Evolutionary conservation across 805 yeast genomes (phyloP), one percentile per base, ranked within the genome.

Genomic region (Kuraishia floccosa): DNA sequence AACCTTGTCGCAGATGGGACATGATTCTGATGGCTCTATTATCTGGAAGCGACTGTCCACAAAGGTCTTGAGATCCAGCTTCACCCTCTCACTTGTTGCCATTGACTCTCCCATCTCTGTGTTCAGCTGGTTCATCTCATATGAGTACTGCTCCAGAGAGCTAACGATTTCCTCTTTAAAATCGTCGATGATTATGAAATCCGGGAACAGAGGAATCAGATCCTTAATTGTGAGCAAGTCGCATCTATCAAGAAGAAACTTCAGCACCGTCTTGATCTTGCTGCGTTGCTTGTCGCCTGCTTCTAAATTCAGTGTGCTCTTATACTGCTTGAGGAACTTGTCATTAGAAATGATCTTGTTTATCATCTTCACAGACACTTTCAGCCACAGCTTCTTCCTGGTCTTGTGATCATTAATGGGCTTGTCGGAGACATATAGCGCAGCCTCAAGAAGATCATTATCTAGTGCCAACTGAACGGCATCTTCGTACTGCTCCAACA

Each of bases 11-110:
- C 97, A 89, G 3, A 73, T 40, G 26, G 67, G 58, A 56, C 98
- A 91, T 1, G 89, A 69, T 39, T 78, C 91, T 2, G 91, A 93
- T 0, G 95, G 86, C 43, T 81, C 80, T 13, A 89, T 66, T 0
- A 78, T 63, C 24, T 76, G 76, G 39, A 72, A 76, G 5, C 76
- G 64, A 27, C 71, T 62, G 15, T 52, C 49, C 24, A 65, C 61
- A 29, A 68, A 63, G 5, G 55, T 52, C 19, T 61, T 55, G 24
- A 86, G 72, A 41, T 84, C 81, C 2, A 54, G 46, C 24, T 72
- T 69, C 29, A 89, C 71, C 23, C 68, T 70, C 14, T 68, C 60
- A 27, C 55, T 73, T 19, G 83, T 77, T 1, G 51, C 41, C 12
- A 85, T 56, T 0, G 95, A 79, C 13, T 74, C 76, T 27, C 70